phyloP scores from a whole-genome alignment of 1,284 basidiomycete genomes.

The Cutaneotrichosporon sp. region DNA sequence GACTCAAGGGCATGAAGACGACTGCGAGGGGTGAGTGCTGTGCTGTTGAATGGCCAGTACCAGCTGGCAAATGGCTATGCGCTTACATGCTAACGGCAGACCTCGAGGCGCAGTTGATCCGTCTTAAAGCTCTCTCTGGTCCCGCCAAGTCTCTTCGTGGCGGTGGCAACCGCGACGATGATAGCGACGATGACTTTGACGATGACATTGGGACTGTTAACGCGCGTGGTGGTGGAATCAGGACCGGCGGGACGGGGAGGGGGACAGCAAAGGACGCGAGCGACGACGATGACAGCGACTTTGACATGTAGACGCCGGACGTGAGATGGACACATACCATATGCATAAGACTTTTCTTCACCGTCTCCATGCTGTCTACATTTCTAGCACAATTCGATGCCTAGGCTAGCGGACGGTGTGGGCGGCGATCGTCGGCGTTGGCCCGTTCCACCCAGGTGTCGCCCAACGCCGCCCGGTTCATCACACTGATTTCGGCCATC shows the following conservation, averaged over 20 bases:
- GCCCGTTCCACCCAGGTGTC: no score
- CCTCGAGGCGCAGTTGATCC: slow-evolving; percentile 41
- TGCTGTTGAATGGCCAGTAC: no score
- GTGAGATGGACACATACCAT: neutral
- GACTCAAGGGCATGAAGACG: slow-evolving; percentile 65
- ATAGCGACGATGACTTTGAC: slow-evolving; percentile 21
- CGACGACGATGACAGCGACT: slow-evolving; percentile 41
- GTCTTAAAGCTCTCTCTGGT: slow-evolving; percentile 38
- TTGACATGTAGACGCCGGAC: slow-evolving; percentile 34
- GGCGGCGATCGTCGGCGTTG: no score
- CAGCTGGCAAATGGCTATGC: no score
- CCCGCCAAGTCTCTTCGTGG: slow-evolving; percentile 29
- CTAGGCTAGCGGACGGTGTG: no score
- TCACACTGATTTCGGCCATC: neutral
- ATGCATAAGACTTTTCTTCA: no score
- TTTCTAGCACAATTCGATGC: no score
- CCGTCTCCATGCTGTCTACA: no score
- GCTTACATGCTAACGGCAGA: slow-evolving; percentile 29
- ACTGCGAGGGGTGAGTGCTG: slow-evolving; percentile 69
- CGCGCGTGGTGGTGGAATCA: slow-evolving; percentile 27
- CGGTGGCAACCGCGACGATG: neutral
- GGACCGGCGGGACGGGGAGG: slow-evolving; percentile 26
- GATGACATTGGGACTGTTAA: slow-evolving; percentile 39
- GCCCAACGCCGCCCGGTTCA: no score
- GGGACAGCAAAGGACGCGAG: slow-evolving; percentile 22